These are phyloP conservation scores for Guyanaporus albipodus DNA, from an alignment of 768 basidiomycete genomes.

Conservation along the genomic window DNA sequence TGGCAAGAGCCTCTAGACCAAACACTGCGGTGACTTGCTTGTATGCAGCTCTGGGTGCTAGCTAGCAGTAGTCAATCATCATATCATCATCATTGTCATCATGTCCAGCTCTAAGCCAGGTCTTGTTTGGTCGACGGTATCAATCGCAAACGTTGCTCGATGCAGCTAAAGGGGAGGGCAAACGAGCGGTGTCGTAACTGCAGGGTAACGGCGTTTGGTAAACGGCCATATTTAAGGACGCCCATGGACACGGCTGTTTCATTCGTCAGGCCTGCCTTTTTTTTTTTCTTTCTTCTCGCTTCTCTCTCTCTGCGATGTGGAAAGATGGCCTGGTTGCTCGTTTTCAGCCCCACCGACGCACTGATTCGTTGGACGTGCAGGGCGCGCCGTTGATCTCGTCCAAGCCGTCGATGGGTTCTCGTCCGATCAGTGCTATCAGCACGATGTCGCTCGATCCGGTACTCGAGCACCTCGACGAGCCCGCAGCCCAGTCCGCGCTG, in stretches of 20 bases:
- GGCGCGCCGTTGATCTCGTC: constrained; percentile 15
- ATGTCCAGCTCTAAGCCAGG: no score
- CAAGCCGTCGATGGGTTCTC: not conserved
- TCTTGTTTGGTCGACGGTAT: no score
- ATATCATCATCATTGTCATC: no score
- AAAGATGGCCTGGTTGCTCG: constrained; percentile 12
- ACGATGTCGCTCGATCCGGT: constrained; percentile 7
- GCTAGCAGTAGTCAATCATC: no score
- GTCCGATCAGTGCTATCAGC: constrained; percentile 5
- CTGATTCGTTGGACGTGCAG: constrained; percentile 7
- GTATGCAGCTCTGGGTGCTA: no score
- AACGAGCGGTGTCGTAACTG: not conserved
- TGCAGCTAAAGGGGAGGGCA: no score
- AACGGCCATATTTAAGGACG: not conserved
- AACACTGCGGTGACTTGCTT: not conserved
- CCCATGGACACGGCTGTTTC: no score
- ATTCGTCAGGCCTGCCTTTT: not conserved
- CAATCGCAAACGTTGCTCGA: no score
- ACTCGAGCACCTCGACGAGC: constrained; percentile 1
- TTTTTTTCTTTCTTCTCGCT: not conserved
- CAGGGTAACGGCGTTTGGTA: constrained; percentile 3
- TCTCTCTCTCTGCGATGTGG: constrained; percentile 3
- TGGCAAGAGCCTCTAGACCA: constrained; percentile 1
- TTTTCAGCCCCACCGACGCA: constrained; percentile 16
- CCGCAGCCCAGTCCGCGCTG: no score